Percentiles rank a stretch among this genome's conserved stretches.
Evolutionary conservation across 495 filamentous ascomycete genomes (phyloP).

Genomic region (Talaromyces wortmannii): DNA sequence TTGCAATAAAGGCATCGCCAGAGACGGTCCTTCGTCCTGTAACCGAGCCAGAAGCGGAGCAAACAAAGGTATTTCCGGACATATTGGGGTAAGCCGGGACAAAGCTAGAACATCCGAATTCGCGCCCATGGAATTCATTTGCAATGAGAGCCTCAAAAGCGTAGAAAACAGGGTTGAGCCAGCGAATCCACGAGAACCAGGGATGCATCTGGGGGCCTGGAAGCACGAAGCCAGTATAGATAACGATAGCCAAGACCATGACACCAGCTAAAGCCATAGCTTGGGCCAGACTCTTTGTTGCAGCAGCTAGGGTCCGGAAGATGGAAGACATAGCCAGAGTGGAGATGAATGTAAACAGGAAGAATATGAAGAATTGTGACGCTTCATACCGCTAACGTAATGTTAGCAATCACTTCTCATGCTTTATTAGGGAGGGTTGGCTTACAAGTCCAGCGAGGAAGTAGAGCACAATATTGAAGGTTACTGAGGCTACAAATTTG

Average conservation of each 20-base stretch:
- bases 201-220: slow-evolving; percentile 37
- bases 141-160: slow-evolving; percentile 36
- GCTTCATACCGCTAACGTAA: slow-evolving; percentile 17
- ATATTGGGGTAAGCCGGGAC: slow-evolving; percentile 40
- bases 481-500: slow-evolving; percentile 32
- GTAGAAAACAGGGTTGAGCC: slow-evolving; percentile 35
- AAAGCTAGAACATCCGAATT: slow-evolving; percentile 35
- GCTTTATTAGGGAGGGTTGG: neutral
- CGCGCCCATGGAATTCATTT: slow-evolving; percentile 51
- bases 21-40: slow-evolving; percentile 38
- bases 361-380: slow-evolving; percentile 50
- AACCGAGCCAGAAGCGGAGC: slow-evolving; percentile 39
- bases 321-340: slow-evolving; percentile 48
- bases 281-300: slow-evolving; percentile 36
- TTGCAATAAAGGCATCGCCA: slow-evolving; percentile 41
- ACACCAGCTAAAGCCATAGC: slow-evolving; percentile 37
- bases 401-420: neutral
- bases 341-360: slow-evolving; percentile 40
- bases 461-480: slow-evolving; percentile 46
- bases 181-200: slow-evolving; percentile 42
- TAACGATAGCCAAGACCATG: slow-evolving; percentile 30
- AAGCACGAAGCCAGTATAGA: slow-evolving; percentile 38
- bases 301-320: slow-evolving; percentile 37
- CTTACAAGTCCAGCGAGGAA: slow-evolving; percentile 39
- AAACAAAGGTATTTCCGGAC: slow-evolving; percentile 30